phyloP scores from a whole-genome alignment of 2,329 filamentous ascomycete genomes.

The Bipolaris oryzae region DNA sequence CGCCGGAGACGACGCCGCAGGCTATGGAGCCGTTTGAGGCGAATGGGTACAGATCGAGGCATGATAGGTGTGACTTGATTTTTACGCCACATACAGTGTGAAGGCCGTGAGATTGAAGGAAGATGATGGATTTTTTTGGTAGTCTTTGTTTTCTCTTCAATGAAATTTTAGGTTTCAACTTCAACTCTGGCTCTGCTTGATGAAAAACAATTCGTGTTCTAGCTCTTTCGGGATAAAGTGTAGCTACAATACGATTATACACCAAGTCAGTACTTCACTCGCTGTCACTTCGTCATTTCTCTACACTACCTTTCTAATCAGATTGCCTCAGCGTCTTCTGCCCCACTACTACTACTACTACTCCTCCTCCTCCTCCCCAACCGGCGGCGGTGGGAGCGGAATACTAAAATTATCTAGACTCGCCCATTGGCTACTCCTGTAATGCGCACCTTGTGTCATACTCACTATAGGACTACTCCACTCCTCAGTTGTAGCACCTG shows the following conservation, averaged over 20 bases:
- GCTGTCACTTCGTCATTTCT: no score
- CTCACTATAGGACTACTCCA: slow-evolving; percentile 38
- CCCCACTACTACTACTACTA: neutral
- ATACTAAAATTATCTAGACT: slow-evolving; percentile 45
- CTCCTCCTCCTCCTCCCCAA: slow-evolving; percentile 3
- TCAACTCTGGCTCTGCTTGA: no score
- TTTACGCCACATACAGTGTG: slow-evolving; percentile 15
- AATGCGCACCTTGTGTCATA: slow-evolving; percentile 17
- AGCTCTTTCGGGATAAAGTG: no score
- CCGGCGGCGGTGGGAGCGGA: slow-evolving; percentile 35
- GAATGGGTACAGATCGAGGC: slow-evolving; percentile 25
- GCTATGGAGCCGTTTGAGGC: slow-evolving; percentile 30
- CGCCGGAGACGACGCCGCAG: slow-evolving; percentile 27
- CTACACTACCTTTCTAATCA: no score
- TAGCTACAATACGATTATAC: no score
- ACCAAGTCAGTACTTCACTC: no score
- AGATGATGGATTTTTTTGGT: no score
- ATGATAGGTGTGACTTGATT: slow-evolving; percentile 26
- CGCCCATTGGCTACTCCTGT: slow-evolving; percentile 22
- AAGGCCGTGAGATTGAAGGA: neutral
- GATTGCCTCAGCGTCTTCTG: no score
- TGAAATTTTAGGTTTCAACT: no score
- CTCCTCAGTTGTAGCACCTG: slow-evolving; percentile 21
- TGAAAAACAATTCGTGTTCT: no score
- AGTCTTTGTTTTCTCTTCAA: no score